phyloP scores from a whole-genome alignment of 306 rosid species.

The Ochetophila trinervis region DNA sequence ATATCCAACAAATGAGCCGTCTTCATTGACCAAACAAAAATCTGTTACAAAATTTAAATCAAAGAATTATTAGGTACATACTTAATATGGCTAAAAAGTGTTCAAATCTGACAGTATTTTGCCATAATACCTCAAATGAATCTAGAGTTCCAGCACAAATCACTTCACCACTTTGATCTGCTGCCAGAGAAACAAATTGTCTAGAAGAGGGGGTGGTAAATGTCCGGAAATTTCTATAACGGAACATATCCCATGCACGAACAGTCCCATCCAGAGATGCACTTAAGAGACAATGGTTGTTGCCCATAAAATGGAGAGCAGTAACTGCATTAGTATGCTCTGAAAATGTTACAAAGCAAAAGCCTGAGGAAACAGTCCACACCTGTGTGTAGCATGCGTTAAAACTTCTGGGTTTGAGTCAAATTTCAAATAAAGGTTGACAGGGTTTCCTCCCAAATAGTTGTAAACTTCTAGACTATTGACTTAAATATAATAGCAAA shows the following conservation, averaged over 20 bases:
- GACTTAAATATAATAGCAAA: not conserved
- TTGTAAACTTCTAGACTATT: not conserved
- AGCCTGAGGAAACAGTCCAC: conserved; percentile 85
- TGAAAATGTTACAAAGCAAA: conserved; percentile 82
- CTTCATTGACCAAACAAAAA: conserved; percentile 94
- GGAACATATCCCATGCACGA: conserved; percentile 91
- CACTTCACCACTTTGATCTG: conserved; percentile 95
- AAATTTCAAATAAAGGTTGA: not conserved
- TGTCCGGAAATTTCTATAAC: conserved; percentile 78
- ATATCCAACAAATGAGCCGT: conserved; percentile 78
- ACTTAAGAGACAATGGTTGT: conserved; percentile 69
- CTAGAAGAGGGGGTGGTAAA: conserved; percentile 72
- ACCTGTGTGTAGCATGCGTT: conserved; percentile 55
- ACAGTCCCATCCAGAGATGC: conserved; percentile 97
- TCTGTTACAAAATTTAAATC: conserved; percentile 38
- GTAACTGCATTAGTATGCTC: conserved; percentile 88
- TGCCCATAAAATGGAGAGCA: conserved; percentile 87
- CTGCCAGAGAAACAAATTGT: conserved; percentile 86
- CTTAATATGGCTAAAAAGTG: not conserved
- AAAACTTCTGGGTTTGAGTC: conserved; percentile 1
- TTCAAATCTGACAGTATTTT: conserved; percentile 16
- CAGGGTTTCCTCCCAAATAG: not conserved
- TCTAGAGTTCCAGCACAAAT: conserved; percentile 94
- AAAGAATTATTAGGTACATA: not conserved
- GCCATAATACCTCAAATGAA: conserved; percentile 74